Percentiles rank a stretch among this genome's conserved stretches.
phyloP scores from a whole-genome alignment of 2,329 filamentous ascomycete species.

The Cladophialophora psammophila region DNA sequence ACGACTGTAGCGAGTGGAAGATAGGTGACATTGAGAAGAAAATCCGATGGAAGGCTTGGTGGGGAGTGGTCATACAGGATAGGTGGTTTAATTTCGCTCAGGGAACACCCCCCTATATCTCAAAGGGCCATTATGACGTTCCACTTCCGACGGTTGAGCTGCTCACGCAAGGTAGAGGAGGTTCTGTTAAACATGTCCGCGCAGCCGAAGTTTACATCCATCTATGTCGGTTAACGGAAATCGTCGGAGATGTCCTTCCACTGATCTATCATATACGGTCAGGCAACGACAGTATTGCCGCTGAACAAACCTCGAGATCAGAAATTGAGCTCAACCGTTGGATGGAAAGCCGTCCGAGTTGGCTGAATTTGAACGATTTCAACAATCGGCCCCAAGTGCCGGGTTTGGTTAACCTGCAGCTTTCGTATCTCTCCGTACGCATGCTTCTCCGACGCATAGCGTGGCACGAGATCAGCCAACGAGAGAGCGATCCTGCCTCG shows the following conservation, averaged over 20 bases:
- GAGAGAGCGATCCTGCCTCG: conserved; percentile 34
- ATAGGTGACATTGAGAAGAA: conserved; percentile 60
- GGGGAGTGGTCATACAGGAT: conserved; percentile 65
- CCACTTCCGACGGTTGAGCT: conserved; percentile 59
- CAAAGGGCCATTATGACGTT: conserved; percentile 63
- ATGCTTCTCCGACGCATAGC: conserved; percentile 58
- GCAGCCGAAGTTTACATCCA: conserved; percentile 61
- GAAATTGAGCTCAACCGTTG: conserved; percentile 55
- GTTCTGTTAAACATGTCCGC: conserved; percentile 52
- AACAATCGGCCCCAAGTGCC: conserved; percentile 47
- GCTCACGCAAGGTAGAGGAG: conserved; percentile 47
- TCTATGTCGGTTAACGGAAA: conserved; percentile 59
- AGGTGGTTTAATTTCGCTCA: conserved; percentile 65
- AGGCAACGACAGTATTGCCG: conserved; percentile 52
- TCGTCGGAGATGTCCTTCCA: conserved; percentile 54
- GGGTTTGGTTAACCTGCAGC: conserved; percentile 54
- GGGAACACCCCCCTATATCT: conserved; percentile 62
- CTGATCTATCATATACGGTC: conserved; percentile 56
- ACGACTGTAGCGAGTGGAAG: conserved; percentile 62
- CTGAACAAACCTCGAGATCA: conserved; percentile 55
- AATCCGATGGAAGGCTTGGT: conserved; percentile 62
- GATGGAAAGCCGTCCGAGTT: conserved; percentile 55
- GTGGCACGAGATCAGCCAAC: conserved; percentile 50
- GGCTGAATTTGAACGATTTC: conserved; percentile 48
- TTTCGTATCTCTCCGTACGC: conserved; percentile 55